phyloP scores from a whole-genome alignment of 2,329 filamentous ascomycete genomes.

The Beauveria sp. region DNA sequence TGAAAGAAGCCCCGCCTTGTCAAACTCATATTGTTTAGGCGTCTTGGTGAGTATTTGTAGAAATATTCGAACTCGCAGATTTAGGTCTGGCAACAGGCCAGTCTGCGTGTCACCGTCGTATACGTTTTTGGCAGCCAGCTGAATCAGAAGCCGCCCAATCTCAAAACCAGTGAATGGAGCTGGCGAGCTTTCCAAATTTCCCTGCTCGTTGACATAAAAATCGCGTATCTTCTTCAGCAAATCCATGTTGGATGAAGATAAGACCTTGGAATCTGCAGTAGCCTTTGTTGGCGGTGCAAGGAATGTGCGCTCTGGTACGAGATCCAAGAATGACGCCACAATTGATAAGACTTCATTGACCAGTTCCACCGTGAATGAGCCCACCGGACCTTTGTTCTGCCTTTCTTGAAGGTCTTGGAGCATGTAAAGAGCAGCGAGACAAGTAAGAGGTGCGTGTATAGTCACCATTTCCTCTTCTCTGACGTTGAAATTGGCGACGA shows the following conservation, averaged over 20 bases:
- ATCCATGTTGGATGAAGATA: conserved; percentile 30
- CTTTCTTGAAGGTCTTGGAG: conserved; percentile 44
- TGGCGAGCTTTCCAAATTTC: conserved; percentile 54
- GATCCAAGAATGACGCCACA: conserved; percentile 49
- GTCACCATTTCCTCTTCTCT: conserved; percentile 93
- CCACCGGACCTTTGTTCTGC: conserved; percentile 23
- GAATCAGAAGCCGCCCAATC: conserved; percentile 55
- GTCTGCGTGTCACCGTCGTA: conserved; percentile 38
- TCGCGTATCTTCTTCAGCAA: conserved; percentile 52
- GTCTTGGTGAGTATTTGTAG: conserved; percentile 49
- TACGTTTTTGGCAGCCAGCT: conserved; percentile 48
- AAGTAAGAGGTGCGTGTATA: conserved; percentile 70
- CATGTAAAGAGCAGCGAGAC: conserved; percentile 53
- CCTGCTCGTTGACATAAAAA: conserved; percentile 66
- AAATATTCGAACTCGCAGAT: conserved; percentile 52
- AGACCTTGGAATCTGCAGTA: neutral
- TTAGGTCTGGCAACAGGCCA: conserved; percentile 39
- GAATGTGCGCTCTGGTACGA: conserved; percentile 60
- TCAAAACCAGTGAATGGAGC: conserved; percentile 51
- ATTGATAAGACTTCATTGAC: conserved; percentile 36
- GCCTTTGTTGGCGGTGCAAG: conserved; percentile 22
- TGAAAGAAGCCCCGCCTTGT: conserved; percentile 40
- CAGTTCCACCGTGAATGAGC: conserved; percentile 25
- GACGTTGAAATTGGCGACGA: conserved; percentile 83
- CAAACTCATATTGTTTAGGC: conserved; percentile 33